These are phyloP conservation scores for Trichoderma pleuroti DNA, from an alignment of 2,329 filamentous ascomycete genomes.

Conservation along the genomic window DNA sequence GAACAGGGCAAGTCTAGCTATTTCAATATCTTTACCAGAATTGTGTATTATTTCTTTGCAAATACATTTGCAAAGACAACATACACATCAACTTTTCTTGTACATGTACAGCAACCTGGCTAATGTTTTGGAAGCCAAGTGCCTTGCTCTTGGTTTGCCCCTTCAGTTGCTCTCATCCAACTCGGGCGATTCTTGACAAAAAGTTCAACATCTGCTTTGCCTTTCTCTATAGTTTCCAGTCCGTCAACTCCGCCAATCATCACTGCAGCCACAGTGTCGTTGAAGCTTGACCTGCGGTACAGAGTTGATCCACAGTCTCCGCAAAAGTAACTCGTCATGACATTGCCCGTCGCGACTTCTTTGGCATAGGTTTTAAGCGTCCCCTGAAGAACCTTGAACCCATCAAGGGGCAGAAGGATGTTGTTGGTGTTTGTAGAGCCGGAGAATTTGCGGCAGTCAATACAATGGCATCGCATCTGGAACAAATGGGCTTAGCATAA, in stretches of 20 bases:
- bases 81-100: not conserved
- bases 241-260: not conserved
- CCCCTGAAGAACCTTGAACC: not conserved
- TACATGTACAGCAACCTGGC: not conserved
- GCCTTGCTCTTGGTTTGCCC: not conserved
- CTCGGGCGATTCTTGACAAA: not conserved
- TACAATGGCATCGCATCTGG: not conserved
- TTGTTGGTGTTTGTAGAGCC: not conserved
- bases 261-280: not conserved
- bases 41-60: not conserved
- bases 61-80: not conserved
- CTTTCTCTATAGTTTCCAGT: not conserved
- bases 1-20: not conserved
- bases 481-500: not conserved
- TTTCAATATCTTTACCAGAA: not conserved
- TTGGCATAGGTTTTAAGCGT: not conserved
- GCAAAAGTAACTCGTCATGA: not conserved
- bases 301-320: not conserved
- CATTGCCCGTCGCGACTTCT: not conserved
- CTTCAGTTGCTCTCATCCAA: not conserved
- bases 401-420: not conserved
- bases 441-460: not conserved
- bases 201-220: not conserved
- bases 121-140: not conserved
- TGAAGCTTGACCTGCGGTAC: not conserved